Evolutionary conservation across 225 moss, liverwort and hornwort genomes (phyloP), one percentile per base, ranked within the genome.

Genomic region (Pleurozium schreberi): DNA sequence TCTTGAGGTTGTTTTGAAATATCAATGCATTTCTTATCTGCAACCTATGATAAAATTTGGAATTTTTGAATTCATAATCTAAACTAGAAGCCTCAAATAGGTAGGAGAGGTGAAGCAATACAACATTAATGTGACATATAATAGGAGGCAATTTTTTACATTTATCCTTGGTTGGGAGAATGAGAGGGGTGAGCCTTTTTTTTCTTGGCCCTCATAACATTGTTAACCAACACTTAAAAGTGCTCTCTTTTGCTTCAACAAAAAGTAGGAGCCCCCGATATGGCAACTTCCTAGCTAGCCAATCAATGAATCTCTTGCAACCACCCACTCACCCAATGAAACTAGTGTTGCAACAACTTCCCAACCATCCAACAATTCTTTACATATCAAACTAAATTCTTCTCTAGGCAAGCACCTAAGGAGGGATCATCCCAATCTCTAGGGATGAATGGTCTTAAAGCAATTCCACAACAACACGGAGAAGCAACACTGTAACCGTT

Each of bases 31-130:
- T 15, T 15, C 28, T 43, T 43, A n/a, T 28, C 30, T 45, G 28
- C 10, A 10, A 45, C 6, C 10, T 5, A 28, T 16, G 18, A 11
- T 18, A 30, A 30, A 73, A 10, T 18, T 47, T 30, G 18, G 0
- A 30, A 30, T 11, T 49, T 45, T 73, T 10, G 10, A 31, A 70
- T 31, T 47, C 31, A 11, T 4, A 7, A 19, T 11, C 31, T 11
- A 3, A 74, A 30, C 11, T 0, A 30, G 2, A 40, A 10, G 0
- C 1, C 9, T 0, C 0, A 45, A 28, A 3, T 28, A 9, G 14
- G 2, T 0, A 4, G 5, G 7, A 27, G 16, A 5, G 9, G 4
- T 47, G 11, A 74, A 18, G 11, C 47, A 31, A 31, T 28, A 47
- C 0, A 5, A 18, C 11, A 47, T 45, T 31, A 31, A 19, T 4